These are phyloP conservation scores for Selenicereus undatus DNA, from an alignment of 148 eudicot species.

Conservation along the genomic window DNA sequence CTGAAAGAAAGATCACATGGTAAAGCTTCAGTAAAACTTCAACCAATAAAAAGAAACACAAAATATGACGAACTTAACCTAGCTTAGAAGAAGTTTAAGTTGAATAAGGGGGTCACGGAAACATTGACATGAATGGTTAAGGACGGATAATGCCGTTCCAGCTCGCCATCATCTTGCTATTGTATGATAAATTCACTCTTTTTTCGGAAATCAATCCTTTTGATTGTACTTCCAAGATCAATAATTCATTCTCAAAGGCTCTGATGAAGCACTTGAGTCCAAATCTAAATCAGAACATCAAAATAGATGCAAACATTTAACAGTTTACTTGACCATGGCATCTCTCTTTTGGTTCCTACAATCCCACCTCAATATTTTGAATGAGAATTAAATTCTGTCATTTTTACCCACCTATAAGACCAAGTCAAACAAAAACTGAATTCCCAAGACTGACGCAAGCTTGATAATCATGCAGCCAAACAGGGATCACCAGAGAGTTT, in stretches of 20 bases:
- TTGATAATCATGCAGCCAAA: background rate
- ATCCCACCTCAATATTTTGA: too few species aligned
- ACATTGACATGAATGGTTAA: background rate
- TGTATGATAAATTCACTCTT: conserved; percentile 1
- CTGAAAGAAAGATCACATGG: conserved; percentile 34
- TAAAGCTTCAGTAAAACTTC: conserved; percentile 3
- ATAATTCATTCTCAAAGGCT: background rate
- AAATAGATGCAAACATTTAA: background rate
- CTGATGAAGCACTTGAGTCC: background rate
- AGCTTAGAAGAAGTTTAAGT: background rate
- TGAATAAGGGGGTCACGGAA: background rate
- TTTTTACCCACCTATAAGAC: background rate
- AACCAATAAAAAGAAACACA: background rate
- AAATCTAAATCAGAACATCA: background rate
- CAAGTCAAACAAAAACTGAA: background rate
- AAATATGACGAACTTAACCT: background rate
- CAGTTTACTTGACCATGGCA: background rate
- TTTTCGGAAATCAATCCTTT: background rate
- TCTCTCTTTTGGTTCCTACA: background rate
- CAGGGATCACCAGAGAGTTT: background rate
- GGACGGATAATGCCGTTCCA: background rate
- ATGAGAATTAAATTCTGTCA: background rate
- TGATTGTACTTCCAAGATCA: background rate
- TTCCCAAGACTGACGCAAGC: background rate
- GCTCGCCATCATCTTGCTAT: background rate